Base-by-base conservation (phyloP, 2,329 filamentous ascomycete species). In the Tricladium varicosporioides region DNA sequence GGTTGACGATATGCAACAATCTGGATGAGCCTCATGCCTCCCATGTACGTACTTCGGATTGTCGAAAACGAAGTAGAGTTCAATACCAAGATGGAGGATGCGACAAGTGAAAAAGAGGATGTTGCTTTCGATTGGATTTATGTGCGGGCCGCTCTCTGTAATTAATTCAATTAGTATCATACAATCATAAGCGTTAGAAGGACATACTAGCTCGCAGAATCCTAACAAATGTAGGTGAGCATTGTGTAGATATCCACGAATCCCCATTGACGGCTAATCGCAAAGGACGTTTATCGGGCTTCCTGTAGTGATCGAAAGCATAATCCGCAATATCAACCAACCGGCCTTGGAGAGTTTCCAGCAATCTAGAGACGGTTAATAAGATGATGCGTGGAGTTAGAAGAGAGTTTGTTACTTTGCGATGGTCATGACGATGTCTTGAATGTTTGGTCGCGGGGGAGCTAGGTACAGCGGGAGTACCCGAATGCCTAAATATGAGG, bases 241-340 rank as follows among this genome's bases (percentile, higher is more conserved):
- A 40, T 40, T 40, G 36, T n/a, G 36, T 40, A 40, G 10, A 60
- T 47, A 47, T 51, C 54, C 57, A 59, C 16, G 53, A 59, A 8
- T 22, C 36, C 15, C 48, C 50, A 16, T 59, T 54, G 32, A 59
- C 50, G 7, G 57, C 57, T 1, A 59, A 18, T 19, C 16, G 48
- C 2, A 43, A 49, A 5, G 57, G 53, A 14, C 16, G 44, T 3
- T 7, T 7, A 10, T 49, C 46, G 2, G 45, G 48, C 16, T 40
- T 49, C 33, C 53, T 47, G 36, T 56, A 36, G 22, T 50, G 45
- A 3, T 42, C 36, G 15, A 18, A 16, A 2, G 57, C 57, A 53
- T 53, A 59, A 40, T 59, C 57, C 10, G 48, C 57, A 42, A 59
- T 59, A 15, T 59, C 55, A 2, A 53, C 49, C 36, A 53, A 18